These are phyloP conservation scores for Fusarium nurragi DNA, from an alignment of 2,329 filamentous ascomycete genomes.

Conservation along the genomic window DNA sequence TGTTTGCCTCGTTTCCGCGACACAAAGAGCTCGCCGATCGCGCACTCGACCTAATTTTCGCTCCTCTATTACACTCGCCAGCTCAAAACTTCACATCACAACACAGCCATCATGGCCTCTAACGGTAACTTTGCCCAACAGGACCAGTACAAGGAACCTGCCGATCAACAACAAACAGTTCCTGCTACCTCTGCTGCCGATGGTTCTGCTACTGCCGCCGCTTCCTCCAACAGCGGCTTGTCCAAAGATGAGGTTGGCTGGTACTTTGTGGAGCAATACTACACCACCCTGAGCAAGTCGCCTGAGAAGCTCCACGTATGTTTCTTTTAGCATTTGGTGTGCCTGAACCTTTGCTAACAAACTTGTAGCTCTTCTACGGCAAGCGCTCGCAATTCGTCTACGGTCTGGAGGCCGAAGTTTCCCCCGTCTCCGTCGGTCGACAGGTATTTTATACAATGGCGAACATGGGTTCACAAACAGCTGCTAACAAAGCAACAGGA, in stretches of 20 bases:
- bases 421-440: constrained; percentile 86
- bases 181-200: constrained; percentile 47
- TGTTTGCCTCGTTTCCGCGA: constrained; percentile 28
- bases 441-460: constrained; percentile 62
- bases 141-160: constrained; percentile 53
- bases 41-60: constrained; percentile 37
- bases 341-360: constrained; percentile 17
- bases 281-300: constrained; percentile 93
- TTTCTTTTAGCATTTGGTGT: constrained; percentile 18
- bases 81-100: constrained; percentile 26
- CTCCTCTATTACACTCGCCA: constrained; percentile 22
- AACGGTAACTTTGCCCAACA: constrained; percentile 63
- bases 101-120: constrained; percentile 60
- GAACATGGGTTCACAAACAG: not conserved
- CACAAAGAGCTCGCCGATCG: constrained; percentile 28
- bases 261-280: constrained; percentile 99
- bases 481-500: constrained; percentile 61
- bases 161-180: constrained; percentile 53
- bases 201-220: constrained; percentile 44
- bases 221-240: constrained; percentile 58
- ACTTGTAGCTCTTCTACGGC: constrained; percentile 83
- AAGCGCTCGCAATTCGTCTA: constrained; percentile 96
- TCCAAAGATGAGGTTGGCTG: constrained; percentile 96
- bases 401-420: constrained; percentile 88
- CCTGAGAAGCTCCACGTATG: constrained; percentile 89